Conservation (phyloP, 192 early-diverging fungal genomes). For the Backusella luteola region DNA sequence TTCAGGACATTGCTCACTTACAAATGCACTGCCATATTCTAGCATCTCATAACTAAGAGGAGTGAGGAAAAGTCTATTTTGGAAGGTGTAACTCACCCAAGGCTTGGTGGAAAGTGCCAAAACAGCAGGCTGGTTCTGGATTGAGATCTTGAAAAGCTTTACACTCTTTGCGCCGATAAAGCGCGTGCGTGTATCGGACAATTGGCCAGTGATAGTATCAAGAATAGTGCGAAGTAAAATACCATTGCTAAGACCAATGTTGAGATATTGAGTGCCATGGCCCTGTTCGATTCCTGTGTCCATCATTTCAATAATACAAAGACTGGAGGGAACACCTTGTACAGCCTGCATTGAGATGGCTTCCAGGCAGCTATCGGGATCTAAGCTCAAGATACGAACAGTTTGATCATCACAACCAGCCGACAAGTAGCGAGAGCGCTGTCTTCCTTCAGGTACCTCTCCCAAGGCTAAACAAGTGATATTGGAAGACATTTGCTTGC, state of each 20-base stretch:
- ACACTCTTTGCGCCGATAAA: constrained; percentile 87
- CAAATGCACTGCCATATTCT: constrained; percentile 81
- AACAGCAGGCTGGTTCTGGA: constrained; percentile 70
- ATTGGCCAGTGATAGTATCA: constrained; percentile 77
- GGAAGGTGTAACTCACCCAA: constrained; percentile 85
- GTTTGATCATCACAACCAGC: constrained; percentile 92
- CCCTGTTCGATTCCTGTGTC: constrained; percentile 63
- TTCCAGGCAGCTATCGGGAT: constrained; percentile 76
- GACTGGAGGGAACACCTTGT: constrained; percentile 39
- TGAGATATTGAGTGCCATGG: constrained; percentile 70
- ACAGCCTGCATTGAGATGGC: constrained; percentile 55
- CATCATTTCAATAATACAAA: constrained; percentile 79
- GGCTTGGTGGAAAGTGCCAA: constrained; percentile 83
- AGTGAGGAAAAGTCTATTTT: constrained; percentile 67
- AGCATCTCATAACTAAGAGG: constrained; percentile 88
- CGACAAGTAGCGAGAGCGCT: constrained; percentile 76
- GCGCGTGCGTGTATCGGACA: constrained; percentile 80
- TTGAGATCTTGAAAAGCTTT: constrained; percentile 69
- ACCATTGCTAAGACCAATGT: constrained; percentile 90
- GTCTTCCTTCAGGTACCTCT: constrained; percentile 74
- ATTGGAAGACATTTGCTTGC: constrained; percentile 66
- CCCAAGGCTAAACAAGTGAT: constrained; percentile 80
- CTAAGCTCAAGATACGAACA: constrained; percentile 84
- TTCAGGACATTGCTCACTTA: constrained; percentile 82
- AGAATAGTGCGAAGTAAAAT: constrained; percentile 83